Percentiles rank a stretch among this genome's conserved stretches.
phyloP scores from a whole-genome alignment of 116 monocot genomes.

The Cymodocea nodosa region DNA sequence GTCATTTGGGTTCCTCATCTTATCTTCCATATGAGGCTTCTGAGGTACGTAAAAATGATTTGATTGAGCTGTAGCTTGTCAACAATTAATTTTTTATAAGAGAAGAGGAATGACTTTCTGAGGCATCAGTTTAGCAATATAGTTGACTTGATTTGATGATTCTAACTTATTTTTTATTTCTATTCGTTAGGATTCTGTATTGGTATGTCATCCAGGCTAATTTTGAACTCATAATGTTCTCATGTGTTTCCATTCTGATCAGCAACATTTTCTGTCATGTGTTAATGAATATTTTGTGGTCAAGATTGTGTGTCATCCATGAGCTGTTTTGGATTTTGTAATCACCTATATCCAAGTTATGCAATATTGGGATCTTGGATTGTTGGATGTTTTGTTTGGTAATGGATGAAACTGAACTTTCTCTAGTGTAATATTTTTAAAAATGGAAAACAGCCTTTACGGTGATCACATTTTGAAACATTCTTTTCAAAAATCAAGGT shows the following conservation, averaged over 20 bases:
- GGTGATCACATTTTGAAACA: too few species aligned
- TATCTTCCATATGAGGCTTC: constrained; percentile 21
- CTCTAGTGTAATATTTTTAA: too few species aligned
- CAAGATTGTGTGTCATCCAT: too few species aligned
- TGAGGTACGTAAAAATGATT: constrained; percentile 32
- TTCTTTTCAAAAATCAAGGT: too few species aligned
- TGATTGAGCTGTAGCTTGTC: constrained; percentile 14
- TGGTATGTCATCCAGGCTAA: neutral
- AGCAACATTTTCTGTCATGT: neutral
- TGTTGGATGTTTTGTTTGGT: too few species aligned
- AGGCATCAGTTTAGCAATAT: constrained; percentile 2
- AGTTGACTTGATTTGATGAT: neutral
- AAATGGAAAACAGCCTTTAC: too few species aligned
- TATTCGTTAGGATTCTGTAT: neutral
- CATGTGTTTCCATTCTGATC: neutral
- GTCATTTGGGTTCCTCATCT: constrained; percentile 15
- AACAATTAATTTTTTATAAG: constrained; percentile 6
- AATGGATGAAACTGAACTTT: too few species aligned
- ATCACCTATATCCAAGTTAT: too few species aligned
- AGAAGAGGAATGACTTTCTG: neutral
- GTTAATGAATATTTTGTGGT: neutral
- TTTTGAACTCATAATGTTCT: constrained; percentile 1
- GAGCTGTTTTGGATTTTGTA: too few species aligned
- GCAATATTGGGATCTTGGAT: too few species aligned
- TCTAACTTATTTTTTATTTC: neutral